A percentile compares a stretch with the other conserved stretches of the same genome.
Conservation (phyloP, 1,284 basidiomycete species). For the Tilletia horrida region DNA sequence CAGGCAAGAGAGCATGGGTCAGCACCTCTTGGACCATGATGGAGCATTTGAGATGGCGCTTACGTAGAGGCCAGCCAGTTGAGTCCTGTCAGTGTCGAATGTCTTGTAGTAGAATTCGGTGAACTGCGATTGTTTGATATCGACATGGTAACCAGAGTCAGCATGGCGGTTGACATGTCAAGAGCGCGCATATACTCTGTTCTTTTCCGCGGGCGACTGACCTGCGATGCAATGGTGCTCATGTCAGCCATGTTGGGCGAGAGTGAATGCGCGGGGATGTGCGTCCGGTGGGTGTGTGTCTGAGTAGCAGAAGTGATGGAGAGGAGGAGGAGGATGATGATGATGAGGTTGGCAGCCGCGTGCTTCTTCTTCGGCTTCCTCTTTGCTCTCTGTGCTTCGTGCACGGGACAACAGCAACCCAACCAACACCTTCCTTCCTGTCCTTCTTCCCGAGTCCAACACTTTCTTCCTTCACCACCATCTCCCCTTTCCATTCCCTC, state of each 20-base stretch:
- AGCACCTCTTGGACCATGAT: too few relatives aligned
- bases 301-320: not conserved
- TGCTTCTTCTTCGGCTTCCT: not conserved
- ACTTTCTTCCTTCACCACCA: not conserved
- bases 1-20: not conserved
- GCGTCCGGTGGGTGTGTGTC: not conserved
- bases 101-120: conserved; percentile 57
- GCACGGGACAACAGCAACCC: not conserved
- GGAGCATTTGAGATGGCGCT: too few relatives aligned
- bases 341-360: not conserved
- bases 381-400: not conserved
- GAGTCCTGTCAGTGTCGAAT: conserved; percentile 66
- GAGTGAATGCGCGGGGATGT: not conserved
- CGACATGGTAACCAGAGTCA: conserved; percentile 2
- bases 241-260: conserved; percentile 15
- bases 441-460: not conserved
- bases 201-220: not conserved
- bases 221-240: conserved; percentile 4
- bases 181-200: too few relatives aligned
- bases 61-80: conserved; percentile 70
- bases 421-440: not conserved
- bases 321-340: too few relatives aligned
- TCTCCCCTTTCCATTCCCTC: not conserved
- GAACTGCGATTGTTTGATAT: conserved; percentile 33
- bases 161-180: not conserved